phyloP scores from a whole-genome alignment of 352 stramenopile species.

The Phytophthora sansomeana region DNA sequence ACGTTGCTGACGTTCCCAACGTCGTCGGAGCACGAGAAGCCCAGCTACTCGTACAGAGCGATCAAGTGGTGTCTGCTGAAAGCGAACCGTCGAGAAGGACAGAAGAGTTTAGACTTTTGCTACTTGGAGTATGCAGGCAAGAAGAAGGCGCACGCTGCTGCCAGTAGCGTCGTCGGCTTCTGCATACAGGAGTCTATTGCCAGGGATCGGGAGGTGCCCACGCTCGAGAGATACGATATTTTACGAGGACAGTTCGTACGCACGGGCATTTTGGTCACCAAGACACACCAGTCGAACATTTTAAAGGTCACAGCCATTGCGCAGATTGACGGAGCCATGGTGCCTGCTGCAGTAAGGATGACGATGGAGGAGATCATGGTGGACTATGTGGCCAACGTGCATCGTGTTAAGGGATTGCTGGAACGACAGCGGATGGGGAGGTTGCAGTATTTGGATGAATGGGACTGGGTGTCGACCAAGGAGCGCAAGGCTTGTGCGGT shows the following conservation, averaged over 20 bases:
- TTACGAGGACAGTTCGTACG: conserved; percentile 61
- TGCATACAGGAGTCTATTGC: conserved; percentile 81
- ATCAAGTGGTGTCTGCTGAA: conserved; percentile 74
- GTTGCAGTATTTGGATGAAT: conserved; percentile 82
- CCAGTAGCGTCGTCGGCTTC: conserved; percentile 72
- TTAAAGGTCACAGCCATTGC: conserved; percentile 76
- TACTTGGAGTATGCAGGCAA: conserved; percentile 84
- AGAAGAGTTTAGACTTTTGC: conserved; percentile 74
- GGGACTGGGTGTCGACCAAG: conserved; percentile 74
- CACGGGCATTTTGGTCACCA: conserved; percentile 76
- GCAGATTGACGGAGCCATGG: conserved; percentile 70
- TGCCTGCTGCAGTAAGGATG: conserved; percentile 25
- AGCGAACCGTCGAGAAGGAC: conserved; percentile 31
- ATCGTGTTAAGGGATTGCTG: conserved; percentile 65
- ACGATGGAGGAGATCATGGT: conserved; percentile 79
- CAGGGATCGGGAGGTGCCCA: conserved; percentile 67
- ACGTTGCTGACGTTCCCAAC: conserved; percentile 78
- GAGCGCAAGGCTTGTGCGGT: conserved; percentile 85
- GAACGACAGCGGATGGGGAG: conserved; percentile 81
- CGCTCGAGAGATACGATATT: conserved; percentile 73
- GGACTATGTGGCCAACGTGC: conserved; percentile 61
- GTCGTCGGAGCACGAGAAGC: conserved; percentile 49
- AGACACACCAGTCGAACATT: conserved; percentile 79
- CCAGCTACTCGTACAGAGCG: conserved; percentile 72
- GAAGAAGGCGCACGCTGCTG: conserved; percentile 44